Conservation (phyloP, 768 basidiomycete genomes). For the Tricholoma flavovirens region DNA sequence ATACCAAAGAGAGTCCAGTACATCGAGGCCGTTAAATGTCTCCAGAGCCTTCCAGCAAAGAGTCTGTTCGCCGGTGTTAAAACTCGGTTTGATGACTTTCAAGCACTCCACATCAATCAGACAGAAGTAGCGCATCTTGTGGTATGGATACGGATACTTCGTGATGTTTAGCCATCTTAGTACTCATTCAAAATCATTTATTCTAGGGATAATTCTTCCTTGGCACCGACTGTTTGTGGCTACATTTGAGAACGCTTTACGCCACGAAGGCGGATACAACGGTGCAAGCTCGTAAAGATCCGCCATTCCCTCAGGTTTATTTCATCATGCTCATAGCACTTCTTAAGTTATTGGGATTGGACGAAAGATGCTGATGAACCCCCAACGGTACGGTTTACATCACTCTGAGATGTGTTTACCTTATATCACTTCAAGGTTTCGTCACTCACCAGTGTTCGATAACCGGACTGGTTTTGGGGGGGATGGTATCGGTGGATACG, state of each 20-base stretch:
- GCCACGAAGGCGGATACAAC: slow-evolving; percentile 20
- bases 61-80: slow-evolving; percentile 17
- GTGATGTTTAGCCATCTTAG: neutral
- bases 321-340: neutral
- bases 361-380: slow-evolving; percentile 26
- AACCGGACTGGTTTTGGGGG: slow-evolving; percentile 32
- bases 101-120: slow-evolving; percentile 27
- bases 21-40: slow-evolving; percentile 27
- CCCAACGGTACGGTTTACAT: slow-evolving; percentile 14
- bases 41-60: slow-evolving; percentile 24
- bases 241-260: slow-evolving; percentile 20
- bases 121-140: slow-evolving; percentile 27
- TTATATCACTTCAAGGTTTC: slow-evolving; percentile 19
- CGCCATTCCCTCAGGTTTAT: neutral
- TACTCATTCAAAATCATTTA: neutral
- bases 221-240: slow-evolving; percentile 26
- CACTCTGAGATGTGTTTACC: neutral
- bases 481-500: slow-evolving; percentile 23
- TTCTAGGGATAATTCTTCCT: slow-evolving; percentile 24
- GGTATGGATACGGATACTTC: slow-evolving; percentile 13
- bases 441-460: slow-evolving; percentile 30
- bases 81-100: slow-evolving; percentile 36
- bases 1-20: slow-evolving; percentile 22
- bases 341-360: slow-evolving; percentile 36
- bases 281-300: slow-evolving; percentile 21